Conservation (phyloP, 345 rosid genomes). For the Durio zibethinus region DNA sequence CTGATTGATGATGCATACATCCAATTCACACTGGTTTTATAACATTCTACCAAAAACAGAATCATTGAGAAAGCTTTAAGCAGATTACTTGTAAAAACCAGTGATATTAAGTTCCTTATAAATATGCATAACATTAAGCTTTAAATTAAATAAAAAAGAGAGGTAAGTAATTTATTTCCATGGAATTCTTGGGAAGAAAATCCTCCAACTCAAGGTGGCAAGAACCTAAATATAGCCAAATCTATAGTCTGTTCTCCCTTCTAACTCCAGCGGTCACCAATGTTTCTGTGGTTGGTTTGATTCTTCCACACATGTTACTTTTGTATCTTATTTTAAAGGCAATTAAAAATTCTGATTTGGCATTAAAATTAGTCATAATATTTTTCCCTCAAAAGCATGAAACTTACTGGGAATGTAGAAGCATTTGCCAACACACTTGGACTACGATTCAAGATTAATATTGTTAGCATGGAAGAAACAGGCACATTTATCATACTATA, state of each 20-base stretch:
- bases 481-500: not conserved
- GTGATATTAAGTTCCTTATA: not conserved
- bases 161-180: not conserved
- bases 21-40: not conserved
- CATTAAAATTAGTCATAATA: not conserved
- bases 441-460: not conserved
- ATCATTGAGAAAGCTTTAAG: not conserved
- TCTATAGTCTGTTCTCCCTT: not conserved
- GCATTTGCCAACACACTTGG: not conserved
- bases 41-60: not conserved
- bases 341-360: not conserved
- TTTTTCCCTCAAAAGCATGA: constrained; percentile 1
- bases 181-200: not conserved
- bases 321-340: not conserved
- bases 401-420: not conserved
- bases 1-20: not conserved
- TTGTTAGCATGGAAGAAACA: not conserved
- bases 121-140: not conserved
- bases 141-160: not conserved
- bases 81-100: not conserved
- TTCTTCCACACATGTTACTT: not conserved
- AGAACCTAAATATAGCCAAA: not conserved
- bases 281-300: not conserved
- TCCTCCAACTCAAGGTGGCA: not conserved
- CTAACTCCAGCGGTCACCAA: not conserved